Evolutionary conservation across 2,329 filamentous ascomycete genomes (phyloP).

Genomic region (Aspergillus sclerotialis): DNA sequence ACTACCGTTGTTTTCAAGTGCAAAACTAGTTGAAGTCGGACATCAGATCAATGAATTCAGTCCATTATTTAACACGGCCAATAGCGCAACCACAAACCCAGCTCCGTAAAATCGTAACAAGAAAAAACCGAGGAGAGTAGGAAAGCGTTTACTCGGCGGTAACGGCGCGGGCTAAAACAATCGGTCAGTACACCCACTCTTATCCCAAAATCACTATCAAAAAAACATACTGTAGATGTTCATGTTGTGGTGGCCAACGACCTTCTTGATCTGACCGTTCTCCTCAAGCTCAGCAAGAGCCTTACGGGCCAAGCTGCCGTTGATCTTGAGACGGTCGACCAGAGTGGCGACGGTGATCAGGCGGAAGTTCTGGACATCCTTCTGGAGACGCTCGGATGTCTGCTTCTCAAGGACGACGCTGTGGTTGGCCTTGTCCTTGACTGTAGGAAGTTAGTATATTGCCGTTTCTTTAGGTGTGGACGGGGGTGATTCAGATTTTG

Average conservation of each 20-base stretch:
- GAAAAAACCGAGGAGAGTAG: slow-evolving; percentile 25
- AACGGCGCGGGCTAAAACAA: slow-evolving; percentile 33
- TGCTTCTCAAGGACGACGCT: slow-evolving; percentile 96
- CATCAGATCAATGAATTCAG: slow-evolving; percentile 9
- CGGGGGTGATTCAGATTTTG: slow-evolving; percentile 16
- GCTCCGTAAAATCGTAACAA: slow-evolving; percentile 24
- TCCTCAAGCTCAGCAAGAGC: slow-evolving; percentile 91
- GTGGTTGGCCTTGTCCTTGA: slow-evolving; percentile 99
- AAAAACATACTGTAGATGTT: slow-evolving; percentile 83
- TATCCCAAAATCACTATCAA: neutral
- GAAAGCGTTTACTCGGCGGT: slow-evolving; percentile 37
- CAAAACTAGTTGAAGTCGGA: slow-evolving; percentile 12
- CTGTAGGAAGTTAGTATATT: slow-evolving; percentile 44
- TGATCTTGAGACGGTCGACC: slow-evolving; percentile 99
- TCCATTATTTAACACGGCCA: slow-evolving; percentile 27
- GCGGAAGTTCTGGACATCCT: slow-evolving; percentile 99
- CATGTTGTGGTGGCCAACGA: slow-evolving; percentile 94
- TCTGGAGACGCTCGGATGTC: slow-evolving; percentile 97
- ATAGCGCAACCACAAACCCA: slow-evolving; percentile 24
- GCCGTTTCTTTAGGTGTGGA: slow-evolving; percentile 7
- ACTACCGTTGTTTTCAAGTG: too few species aligned
- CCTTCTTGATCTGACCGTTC: slow-evolving; percentile 97
- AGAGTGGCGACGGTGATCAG: slow-evolving; percentile 97
- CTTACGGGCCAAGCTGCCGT: slow-evolving; percentile 88
- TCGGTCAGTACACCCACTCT: neutral